Conservation (phyloP, 371 early-diverging fungal species). For the Mortierella sp. region DNA sequence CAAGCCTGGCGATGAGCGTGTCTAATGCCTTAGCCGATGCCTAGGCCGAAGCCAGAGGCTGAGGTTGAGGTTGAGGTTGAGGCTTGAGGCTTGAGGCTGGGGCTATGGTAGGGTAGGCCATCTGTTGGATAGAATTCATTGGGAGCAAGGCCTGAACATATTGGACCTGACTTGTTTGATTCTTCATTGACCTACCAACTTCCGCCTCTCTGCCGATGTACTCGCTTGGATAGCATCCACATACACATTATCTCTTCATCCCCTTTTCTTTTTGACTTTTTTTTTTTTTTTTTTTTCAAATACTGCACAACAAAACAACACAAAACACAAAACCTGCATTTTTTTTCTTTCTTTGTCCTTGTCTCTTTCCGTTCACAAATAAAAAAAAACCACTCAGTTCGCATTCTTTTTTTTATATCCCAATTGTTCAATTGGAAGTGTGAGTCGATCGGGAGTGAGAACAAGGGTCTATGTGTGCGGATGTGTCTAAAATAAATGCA, state of each 20-base stretch:
- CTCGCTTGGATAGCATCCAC: background rate
- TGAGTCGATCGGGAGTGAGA: background rate
- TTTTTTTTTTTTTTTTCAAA: background rate
- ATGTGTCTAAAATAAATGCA: conserved; percentile 5
- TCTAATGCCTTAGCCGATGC: conserved; percentile 1
- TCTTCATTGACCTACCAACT: background rate
- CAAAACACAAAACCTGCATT: too few species aligned
- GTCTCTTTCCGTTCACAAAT: background rate
- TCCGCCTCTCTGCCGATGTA: background rate
- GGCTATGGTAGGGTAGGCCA: too few species aligned
- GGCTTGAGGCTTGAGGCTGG: background rate
- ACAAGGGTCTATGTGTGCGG: background rate
- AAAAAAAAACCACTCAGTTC: background rate
- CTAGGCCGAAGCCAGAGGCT: too few species aligned
- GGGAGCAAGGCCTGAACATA: too few species aligned
- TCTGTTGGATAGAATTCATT: too few species aligned
- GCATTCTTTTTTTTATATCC: background rate
- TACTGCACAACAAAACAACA: background rate
- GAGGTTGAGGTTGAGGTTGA: background rate
- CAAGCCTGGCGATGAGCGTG: conserved; percentile 53
- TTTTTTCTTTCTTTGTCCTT: background rate
- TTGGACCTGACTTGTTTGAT: background rate
- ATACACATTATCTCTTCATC: background rate
- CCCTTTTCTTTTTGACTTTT: background rate
- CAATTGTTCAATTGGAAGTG: background rate